These are phyloP conservation scores for Yarrowia keelungensis DNA, from an alignment of 805 yeast genomes.

Conservation along the genomic window DNA sequence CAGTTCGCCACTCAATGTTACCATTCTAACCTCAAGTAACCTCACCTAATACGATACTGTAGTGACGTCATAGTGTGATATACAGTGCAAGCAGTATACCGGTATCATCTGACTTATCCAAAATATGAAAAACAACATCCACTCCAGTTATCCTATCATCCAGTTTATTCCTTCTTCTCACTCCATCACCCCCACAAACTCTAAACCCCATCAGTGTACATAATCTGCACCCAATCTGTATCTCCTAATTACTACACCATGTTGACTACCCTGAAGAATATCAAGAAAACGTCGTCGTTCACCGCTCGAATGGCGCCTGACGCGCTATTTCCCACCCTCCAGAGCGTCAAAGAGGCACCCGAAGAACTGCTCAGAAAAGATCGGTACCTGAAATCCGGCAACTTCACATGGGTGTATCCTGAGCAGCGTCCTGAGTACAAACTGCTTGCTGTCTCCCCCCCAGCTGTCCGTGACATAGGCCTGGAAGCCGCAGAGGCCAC, in stretches of 20 bases:
- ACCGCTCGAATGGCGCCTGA: conserved; percentile 50
- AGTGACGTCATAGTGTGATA: no score
- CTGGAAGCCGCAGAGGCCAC: conserved; percentile 53
- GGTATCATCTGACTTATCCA: no score
- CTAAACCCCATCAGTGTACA: conserved; percentile 3
- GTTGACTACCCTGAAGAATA: conserved; percentile 23
- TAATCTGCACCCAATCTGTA: conserved; percentile 17
- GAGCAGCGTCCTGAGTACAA: conserved; percentile 56
- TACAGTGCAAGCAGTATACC: no score
- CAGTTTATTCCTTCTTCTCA: no score
- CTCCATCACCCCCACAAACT: conserved; percentile 8
- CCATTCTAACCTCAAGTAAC: no score
- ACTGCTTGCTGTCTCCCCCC: conserved; percentile 63
- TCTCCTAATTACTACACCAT: not conserved
- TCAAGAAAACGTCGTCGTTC: conserved; percentile 30
- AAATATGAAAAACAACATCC: no score
- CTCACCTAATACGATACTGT: no score
- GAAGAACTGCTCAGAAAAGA: conserved; percentile 57
- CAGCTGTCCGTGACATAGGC: conserved; percentile 69
- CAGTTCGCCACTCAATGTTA: no score
- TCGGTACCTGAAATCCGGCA: conserved; percentile 63
- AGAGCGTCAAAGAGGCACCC: conserved; percentile 47
- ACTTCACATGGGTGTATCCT: conserved; percentile 78
- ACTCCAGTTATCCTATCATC: no score
- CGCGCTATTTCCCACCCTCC: conserved; percentile 51